A percentile compares a stretch with the other conserved stretches of the same genome.
Conservation (phyloP, 768 basidiomycete species). For the Boletus vinaceobasis region DNA sequence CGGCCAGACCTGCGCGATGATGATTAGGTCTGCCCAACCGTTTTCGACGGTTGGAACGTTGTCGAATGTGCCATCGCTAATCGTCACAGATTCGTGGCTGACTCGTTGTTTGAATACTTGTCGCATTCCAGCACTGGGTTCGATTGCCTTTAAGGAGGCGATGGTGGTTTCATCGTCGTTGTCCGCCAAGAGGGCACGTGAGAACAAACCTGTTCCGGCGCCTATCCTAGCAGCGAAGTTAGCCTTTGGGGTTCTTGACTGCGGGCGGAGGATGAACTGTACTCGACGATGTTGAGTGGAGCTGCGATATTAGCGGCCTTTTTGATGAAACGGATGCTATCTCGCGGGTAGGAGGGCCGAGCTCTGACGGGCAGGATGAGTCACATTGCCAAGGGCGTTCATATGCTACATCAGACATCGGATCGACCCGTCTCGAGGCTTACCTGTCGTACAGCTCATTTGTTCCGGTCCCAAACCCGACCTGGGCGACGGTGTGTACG, state of each 20-base stretch:
- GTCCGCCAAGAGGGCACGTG: constrained; percentile 72
- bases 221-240: constrained; percentile 55
- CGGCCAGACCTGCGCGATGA: constrained; percentile 64
- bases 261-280: not conserved
- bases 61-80: constrained; percentile 70
- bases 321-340: constrained; percentile 60
- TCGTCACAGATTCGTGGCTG: constrained; percentile 48
- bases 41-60: constrained; percentile 49
- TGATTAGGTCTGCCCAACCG: constrained; percentile 73
- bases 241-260: not conserved
- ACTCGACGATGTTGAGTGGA: constrained; percentile 70
- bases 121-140: constrained; percentile 89
- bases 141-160: constrained; percentile 60
- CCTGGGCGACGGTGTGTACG: constrained; percentile 65
- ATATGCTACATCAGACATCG: too few species aligned
- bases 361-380: constrained; percentile 41
- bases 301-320: constrained; percentile 36
- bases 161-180: constrained; percentile 51
- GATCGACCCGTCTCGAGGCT: too few species aligned
- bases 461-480: constrained; percentile 75
- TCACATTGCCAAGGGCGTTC: not conserved
- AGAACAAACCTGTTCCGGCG: constrained; percentile 86
- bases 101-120: constrained; percentile 58
- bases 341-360: constrained; percentile 77
- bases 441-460: constrained; percentile 71